Percentiles rank a stretch among this genome's conserved stretches.
Evolutionary conservation across 768 basidiomycete genomes (phyloP).

Genomic region (Lentinus brumalis): DNA sequence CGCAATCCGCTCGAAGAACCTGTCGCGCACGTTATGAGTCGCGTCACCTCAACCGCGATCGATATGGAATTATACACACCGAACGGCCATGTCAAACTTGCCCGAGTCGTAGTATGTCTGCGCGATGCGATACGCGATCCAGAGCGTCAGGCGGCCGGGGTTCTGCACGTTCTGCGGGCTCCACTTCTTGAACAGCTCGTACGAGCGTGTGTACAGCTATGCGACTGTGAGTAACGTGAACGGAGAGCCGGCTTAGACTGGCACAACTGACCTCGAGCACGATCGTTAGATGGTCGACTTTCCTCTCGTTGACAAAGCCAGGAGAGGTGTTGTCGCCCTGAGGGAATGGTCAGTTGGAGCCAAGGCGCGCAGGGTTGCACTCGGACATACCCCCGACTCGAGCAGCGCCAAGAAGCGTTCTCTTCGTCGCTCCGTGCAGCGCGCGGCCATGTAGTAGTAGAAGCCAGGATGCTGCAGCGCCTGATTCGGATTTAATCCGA

Average conservation of each 20-base stretch:
- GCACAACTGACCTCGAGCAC: conserved; percentile 69
- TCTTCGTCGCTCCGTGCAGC: conserved; percentile 77
- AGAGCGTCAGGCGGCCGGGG: conserved; percentile 84
- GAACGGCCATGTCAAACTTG: conserved; percentile 86
- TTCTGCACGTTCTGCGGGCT: conserved; percentile 44
- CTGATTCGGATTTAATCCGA: conserved; percentile 78
- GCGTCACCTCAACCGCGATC: no score
- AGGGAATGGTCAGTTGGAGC: no score
- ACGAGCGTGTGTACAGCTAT: conserved; percentile 91
- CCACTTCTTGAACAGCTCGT: conserved; percentile 89
- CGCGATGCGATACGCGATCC: conserved; percentile 90
- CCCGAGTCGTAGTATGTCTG: conserved; percentile 79
- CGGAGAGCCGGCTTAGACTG: neutral
- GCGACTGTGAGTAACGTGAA: neutral
- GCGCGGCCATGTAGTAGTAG: conserved; percentile 89
- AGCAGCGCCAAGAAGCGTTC: conserved; percentile 63
- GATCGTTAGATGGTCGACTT: conserved; percentile 83
- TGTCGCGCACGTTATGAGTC: conserved; percentile 29
- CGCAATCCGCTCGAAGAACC: conserved; percentile 92
- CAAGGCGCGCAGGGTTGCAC: neutral
- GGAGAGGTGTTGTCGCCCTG: conserved; percentile 45
- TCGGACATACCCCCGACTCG: conserved; percentile 55
- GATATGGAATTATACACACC: conserved; percentile 45
- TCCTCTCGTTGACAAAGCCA: conserved; percentile 87
- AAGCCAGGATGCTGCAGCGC: conserved; percentile 90